Conservation (phyloP, 2,329 filamentous ascomycete genomes). For the Neonectria coccinea region DNA sequence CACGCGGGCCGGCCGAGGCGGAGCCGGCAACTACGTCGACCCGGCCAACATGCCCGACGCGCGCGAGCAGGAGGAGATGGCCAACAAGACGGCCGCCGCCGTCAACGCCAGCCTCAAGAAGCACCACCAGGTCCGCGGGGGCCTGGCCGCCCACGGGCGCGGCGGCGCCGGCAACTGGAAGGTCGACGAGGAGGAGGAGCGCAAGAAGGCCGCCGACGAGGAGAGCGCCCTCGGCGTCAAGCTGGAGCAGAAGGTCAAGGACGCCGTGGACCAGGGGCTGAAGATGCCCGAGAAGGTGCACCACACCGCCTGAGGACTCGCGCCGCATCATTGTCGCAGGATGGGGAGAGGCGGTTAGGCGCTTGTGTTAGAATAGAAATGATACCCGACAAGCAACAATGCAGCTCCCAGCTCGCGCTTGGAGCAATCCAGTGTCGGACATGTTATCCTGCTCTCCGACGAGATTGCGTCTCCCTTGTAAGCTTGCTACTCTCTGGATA, state of each 20-base stretch:
- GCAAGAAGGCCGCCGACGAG: conserved; percentile 37
- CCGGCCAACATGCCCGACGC: conserved; percentile 49
- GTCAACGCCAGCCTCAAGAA: conserved; percentile 48
- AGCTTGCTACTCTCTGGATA: neutral
- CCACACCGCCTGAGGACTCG: conserved; percentile 31
- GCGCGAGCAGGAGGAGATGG: conserved; percentile 51
- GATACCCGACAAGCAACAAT: conserved; percentile 7
- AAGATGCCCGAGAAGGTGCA: conserved; percentile 61
- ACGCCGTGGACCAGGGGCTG: conserved; percentile 62
- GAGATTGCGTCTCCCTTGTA: neutral
- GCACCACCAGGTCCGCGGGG: conserved; percentile 38
- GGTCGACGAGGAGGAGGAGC: conserved; percentile 44
- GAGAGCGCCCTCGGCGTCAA: conserved; percentile 49
- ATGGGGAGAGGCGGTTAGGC: neutral
- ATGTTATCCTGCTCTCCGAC: neutral
- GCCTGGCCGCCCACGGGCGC: conserved; percentile 54
- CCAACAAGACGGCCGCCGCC: conserved; percentile 50
- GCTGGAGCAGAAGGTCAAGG: conserved; percentile 57
- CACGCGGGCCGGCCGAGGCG: conserved; percentile 67
- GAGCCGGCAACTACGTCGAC: conserved; percentile 70
- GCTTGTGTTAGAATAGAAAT: conserved; percentile 6
- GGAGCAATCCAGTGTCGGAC: neutral
- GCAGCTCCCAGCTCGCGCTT: neutral
- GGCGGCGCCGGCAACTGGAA: conserved; percentile 71
- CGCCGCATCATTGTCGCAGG: neutral